phyloP scores from a whole-genome alignment of 345 rosid genomes.

The Gossypium stocksii region DNA sequence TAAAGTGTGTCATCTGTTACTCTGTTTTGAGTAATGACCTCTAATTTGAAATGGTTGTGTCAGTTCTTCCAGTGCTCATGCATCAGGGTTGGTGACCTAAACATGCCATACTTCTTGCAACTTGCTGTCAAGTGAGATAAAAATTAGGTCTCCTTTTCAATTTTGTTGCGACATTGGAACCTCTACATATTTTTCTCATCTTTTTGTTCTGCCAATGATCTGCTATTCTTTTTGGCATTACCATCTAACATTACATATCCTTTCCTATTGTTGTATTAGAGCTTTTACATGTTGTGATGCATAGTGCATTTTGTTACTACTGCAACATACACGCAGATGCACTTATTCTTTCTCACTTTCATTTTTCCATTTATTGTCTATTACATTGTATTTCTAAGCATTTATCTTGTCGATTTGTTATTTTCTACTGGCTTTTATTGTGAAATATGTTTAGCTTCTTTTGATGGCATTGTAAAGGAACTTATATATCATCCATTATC shows the following conservation, averaged over 20 bases:
- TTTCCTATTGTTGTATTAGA: not conserved
- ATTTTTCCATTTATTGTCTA: not conserved
- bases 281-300: not conserved
- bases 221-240: not conserved
- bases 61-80: not conserved
- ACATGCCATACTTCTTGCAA: not conserved
- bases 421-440: not conserved
- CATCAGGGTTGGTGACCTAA: not conserved
- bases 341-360: not conserved
- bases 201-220: not conserved
- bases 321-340: not conserved
- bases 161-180: not conserved
- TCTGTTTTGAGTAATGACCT: not conserved
- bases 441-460: not conserved
- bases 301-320: not conserved
- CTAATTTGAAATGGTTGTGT: not conserved
- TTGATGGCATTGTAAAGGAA: not conserved
- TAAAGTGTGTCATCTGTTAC: not conserved
- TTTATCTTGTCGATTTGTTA: not conserved
- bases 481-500: slow-evolving; percentile 1
- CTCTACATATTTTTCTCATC: not conserved
- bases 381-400: not conserved
- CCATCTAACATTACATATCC: not conserved
- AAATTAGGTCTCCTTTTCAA: not conserved
- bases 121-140: not conserved